Conservation (phyloP, 106 monocot genomes). For the Gastrodia elata region DNA sequence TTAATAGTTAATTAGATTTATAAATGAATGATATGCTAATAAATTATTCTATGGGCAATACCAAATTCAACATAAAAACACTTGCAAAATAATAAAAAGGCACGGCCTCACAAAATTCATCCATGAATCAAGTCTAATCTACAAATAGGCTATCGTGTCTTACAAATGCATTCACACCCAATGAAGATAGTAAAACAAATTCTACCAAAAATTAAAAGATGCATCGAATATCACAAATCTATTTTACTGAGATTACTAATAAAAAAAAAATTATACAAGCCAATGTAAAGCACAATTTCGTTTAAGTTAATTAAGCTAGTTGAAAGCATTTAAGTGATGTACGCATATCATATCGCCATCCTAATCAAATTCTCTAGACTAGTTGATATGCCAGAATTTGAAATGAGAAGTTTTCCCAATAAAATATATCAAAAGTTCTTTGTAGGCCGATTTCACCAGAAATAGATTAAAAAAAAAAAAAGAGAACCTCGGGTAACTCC, state of each 20-base stretch:
- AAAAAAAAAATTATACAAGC: not conserved
- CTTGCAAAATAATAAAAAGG: not conserved
- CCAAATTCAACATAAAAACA: not conserved
- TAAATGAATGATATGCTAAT: not conserved
- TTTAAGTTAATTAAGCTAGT: no score
- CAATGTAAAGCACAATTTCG: not conserved
- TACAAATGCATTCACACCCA: not conserved
- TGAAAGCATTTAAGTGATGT: no score
- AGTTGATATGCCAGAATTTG: no score
- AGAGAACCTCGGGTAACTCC: conserved; percentile 69
- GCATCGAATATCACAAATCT: not conserved
- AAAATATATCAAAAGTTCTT: no score
- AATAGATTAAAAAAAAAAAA: not conserved
- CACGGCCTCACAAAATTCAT: not conserved
- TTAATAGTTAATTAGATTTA: not conserved
- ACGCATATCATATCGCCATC: no score
- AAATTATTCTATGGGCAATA: not conserved
- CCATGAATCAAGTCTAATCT: not conserved
- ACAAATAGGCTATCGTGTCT: not conserved
- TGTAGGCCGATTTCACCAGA: not conserved
- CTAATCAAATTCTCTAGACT: no score
- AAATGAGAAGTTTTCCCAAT: no score
- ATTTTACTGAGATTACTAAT: not conserved
- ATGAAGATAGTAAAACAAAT: not conserved
- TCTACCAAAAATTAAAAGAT: not conserved